Conservation (phyloP, 129 eudicot species). For the Chrysanthemum seticuspe region DNA sequence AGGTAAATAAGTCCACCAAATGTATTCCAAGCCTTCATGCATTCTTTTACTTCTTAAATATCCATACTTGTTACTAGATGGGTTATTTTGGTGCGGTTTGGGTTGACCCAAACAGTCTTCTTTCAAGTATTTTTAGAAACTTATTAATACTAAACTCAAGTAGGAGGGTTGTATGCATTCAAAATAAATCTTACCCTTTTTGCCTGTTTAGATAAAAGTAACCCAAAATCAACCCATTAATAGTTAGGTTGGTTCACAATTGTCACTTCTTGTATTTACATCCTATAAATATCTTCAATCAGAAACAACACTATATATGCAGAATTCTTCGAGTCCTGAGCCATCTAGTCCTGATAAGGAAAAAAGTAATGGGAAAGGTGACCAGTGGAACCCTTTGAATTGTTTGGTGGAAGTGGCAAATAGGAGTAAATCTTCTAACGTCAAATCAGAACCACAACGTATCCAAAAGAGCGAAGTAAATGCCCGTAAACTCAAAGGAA, state of each 20-base stretch:
- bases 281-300: conserved; percentile 8
- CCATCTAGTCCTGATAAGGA: conserved; percentile 54
- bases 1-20: conserved; percentile 40
- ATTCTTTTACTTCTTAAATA: conserved; percentile 17
- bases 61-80: conserved; percentile 14
- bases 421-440: conserved; percentile 58
- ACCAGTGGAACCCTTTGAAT: conserved; percentile 70
- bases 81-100: neutral
- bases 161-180: neutral
- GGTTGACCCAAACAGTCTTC: neutral
- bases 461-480: conserved; percentile 40
- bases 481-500: conserved; percentile 45
- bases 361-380: conserved; percentile 54
- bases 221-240: neutral
- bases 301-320: conserved; percentile 29
- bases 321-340: conserved; percentile 57
- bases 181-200: neutral
- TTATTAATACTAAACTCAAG: neutral
- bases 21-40: neutral
- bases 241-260: neutral
- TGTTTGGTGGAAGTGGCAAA: conserved; percentile 84
- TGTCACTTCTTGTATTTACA: neutral
- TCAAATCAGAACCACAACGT: conserved; percentile 45
- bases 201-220: neutral
- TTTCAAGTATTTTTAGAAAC: neutral